Percentiles rank a stretch among this genome's conserved stretches.
Conservation (phyloP, 1,139 yeast genomes). For the Pichia norvegensis region DNA sequence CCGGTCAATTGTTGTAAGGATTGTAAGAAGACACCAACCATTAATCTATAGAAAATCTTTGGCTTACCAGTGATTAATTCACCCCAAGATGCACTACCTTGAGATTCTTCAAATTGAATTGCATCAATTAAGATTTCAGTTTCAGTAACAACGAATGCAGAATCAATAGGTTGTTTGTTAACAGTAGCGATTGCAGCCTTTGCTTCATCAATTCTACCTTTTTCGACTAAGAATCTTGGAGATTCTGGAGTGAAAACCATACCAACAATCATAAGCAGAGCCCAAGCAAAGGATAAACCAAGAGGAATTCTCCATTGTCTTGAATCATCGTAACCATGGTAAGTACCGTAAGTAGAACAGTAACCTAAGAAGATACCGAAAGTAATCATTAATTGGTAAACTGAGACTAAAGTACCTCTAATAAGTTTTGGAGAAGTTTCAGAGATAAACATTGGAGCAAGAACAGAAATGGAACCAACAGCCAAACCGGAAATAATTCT, state of each 20-base stretch:
- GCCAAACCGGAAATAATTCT: constrained; percentile 61
- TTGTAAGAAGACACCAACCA: constrained; percentile 59
- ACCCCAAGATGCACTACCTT: constrained; percentile 63
- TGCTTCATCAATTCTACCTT: constrained; percentile 50
- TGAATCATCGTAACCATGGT: constrained; percentile 37
- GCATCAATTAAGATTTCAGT: constrained; percentile 55
- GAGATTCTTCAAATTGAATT: constrained; percentile 52
- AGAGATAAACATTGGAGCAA: constrained; percentile 58
- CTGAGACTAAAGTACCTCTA: constrained; percentile 61
- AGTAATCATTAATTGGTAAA: constrained; percentile 61
- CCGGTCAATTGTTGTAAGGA: constrained; percentile 74
- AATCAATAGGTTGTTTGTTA: constrained; percentile 53
- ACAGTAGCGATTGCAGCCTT: constrained; percentile 52
- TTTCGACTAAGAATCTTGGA: constrained; percentile 61
- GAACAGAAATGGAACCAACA: constrained; percentile 57
- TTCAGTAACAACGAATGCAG: constrained; percentile 51
- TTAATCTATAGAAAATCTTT: constrained; percentile 54
- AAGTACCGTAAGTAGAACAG: constrained; percentile 54
- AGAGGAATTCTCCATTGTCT: constrained; percentile 62
- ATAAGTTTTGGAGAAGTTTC: constrained; percentile 62
- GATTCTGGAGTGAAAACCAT: constrained; percentile 71
- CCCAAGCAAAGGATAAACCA: constrained; percentile 48
- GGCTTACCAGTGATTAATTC: constrained; percentile 63
- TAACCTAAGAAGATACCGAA: constrained; percentile 58
- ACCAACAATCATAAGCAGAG: constrained; percentile 40